Evolutionary conservation across 2,329 filamentous ascomycete genomes (phyloP), one percentile per base, ranked within the genome.

Genomic region (Mollisia scopiformis): DNA sequence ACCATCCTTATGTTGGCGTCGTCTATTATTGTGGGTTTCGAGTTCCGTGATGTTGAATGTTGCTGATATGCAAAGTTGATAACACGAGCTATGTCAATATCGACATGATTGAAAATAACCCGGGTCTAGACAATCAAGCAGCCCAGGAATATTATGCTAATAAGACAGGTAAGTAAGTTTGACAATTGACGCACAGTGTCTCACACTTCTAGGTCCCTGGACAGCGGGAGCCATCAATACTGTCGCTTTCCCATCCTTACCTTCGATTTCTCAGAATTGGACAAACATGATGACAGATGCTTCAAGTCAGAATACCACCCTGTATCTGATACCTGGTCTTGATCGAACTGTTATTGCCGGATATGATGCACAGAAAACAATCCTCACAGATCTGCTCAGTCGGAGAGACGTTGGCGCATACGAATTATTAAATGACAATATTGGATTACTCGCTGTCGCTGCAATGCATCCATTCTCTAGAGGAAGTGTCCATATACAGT

Each of bases 391-490:
- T 10, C 43, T 68, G 13, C 57, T 71, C 1, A 62, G 50, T 35
- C 57, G 63, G 7, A 58, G 30, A 10, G 65, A 66, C 50, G 66
- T 65, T 55, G 64, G 68, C 23, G 68, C 64, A 1, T 70, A 64
- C n/a, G 68, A 70, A 50, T 55, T 71, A 4, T 55, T 70, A 41
- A 67, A 65, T 21, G 59, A 69, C 46, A 68, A 68, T 28, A 47
- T 66, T 49, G 67, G 68, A 10, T 62, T 68, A 39, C 60, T 68
- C 25, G 64, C 67, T 37, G 63, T 69, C 21, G 59, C 68, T 1
- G 73, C 82, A 49, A 80, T 81, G 60, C 87, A 79, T 59, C 73
- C 86, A 0, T 82, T 85, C 69, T 84, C 82, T 1, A 79, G 84
- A 1, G 86, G 86, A 1, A 78, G 76, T 54, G 80, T 85, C 53